A percentile compares a stretch with the other conserved stretches of the same genome.
phyloP scores from a whole-genome alignment of 768 basidiomycete species.

The Psilocybe azurescens region DNA sequence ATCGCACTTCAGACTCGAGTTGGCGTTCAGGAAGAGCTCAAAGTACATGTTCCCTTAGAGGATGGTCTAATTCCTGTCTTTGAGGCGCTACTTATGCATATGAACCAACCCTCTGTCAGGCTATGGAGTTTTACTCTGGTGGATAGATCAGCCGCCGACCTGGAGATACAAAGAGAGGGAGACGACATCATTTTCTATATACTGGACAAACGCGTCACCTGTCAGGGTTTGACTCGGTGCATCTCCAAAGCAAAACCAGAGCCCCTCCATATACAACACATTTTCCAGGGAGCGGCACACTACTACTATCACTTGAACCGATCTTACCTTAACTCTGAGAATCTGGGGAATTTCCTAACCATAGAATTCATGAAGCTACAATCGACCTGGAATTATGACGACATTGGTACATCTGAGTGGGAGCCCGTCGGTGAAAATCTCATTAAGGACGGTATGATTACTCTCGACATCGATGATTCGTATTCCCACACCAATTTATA shows the following conservation, averaged over 20 bases:
- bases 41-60: not conserved
- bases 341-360: not conserved
- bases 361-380: constrained; percentile 20
- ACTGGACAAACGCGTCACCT: not conserved
- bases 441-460: constrained; percentile 19
- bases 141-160: not conserved
- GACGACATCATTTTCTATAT: not conserved
- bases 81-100: not conserved
- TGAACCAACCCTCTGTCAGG: not conserved
- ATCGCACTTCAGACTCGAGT: not conserved
- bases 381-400: not conserved
- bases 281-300: constrained; percentile 8
- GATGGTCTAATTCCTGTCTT: not conserved
- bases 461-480: constrained; percentile 19
- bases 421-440: constrained; percentile 22
- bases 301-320: constrained; percentile 15
- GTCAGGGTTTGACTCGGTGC: not conserved
- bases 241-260: not conserved
- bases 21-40: not conserved
- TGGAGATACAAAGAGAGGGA: not conserved
- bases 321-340: constrained; percentile 3
- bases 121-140: not conserved
- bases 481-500: constrained; percentile 4
- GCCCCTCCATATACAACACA: not conserved
- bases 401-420: not conserved